Evolutionary conservation across 257 asterid genomes (phyloP).

Genomic region (Anisodus tanguticus): DNA sequence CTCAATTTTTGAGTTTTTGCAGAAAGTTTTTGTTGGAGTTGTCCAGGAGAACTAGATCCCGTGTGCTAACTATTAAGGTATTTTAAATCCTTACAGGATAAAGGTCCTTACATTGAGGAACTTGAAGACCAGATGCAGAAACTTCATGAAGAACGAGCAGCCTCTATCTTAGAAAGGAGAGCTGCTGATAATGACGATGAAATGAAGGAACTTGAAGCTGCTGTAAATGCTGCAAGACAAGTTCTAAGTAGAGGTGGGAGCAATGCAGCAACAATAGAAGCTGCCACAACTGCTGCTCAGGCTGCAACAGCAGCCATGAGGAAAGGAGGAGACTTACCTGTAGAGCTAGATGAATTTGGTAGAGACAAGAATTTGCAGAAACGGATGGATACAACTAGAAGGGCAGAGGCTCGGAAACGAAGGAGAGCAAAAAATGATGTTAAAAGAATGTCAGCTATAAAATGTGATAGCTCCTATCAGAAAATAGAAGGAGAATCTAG

Average conservation of each 20-base stretch:
- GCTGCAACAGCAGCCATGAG: conserved; percentile 62
- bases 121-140: conserved; percentile 91
- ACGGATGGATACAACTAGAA: conserved; percentile 73
- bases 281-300: conserved; percentile 70
- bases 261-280: conserved; percentile 53
- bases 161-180: conserved; percentile 75
- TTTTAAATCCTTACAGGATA: conserved; percentile 62
- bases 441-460: conserved; percentile 62
- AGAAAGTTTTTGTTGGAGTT: conserved; percentile 6
- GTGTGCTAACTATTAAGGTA: conserved; percentile 13
- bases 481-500: conserved; percentile 93
- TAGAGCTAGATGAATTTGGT: conserved; percentile 86
- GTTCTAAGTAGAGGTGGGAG: conserved; percentile 67
- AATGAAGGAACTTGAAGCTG: conserved; percentile 77
- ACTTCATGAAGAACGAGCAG: conserved; percentile 88
- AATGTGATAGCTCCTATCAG: conserved; percentile 52
- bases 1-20: neutral
- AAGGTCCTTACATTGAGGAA: conserved; percentile 92
- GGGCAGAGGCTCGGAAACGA: conserved; percentile 69
- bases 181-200: conserved; percentile 81
- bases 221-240: conserved; percentile 69
- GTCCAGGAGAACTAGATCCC: conserved; percentile 14
- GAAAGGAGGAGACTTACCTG: conserved; percentile 65
- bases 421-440: conserved; percentile 73
- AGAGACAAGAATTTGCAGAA: conserved; percentile 80